phyloP scores from a whole-genome alignment of 2,329 filamentous ascomycete genomes.

The Hypomyces perniciosus region DNA sequence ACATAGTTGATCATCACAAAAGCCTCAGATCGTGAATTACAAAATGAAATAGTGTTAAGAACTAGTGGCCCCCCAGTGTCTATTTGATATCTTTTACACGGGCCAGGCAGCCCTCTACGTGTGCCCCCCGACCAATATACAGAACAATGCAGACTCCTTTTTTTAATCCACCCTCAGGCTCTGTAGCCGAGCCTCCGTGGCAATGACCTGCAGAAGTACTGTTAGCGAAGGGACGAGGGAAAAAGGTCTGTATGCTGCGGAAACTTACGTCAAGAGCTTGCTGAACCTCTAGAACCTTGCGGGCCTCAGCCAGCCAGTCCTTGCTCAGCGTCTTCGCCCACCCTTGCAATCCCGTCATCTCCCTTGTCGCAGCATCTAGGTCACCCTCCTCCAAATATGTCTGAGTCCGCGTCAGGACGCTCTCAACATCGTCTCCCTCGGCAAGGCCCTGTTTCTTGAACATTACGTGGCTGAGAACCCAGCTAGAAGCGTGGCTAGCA shows the following conservation, averaged over 20 bases:
- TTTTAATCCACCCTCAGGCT: constrained; percentile 74
- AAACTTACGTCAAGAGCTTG: constrained; percentile 87
- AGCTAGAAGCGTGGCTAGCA: constrained; percentile 86
- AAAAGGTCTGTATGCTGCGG: no score
- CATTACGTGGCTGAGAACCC: constrained; percentile 85
- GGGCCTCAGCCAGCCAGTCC: constrained; percentile 88
- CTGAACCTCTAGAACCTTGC: constrained; percentile 88
- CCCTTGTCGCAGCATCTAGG: constrained; percentile 81
- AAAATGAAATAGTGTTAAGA: not conserved
- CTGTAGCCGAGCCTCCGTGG: constrained; percentile 82
- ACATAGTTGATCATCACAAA: not conserved
- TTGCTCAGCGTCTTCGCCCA: constrained; percentile 94
- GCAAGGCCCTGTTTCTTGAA: constrained; percentile 91
- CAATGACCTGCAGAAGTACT: constrained; percentile 62
- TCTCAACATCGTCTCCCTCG: constrained; percentile 85
- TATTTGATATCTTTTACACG: constrained; percentile 34
- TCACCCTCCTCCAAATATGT: constrained; percentile 88
- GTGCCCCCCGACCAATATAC: constrained; percentile 28
- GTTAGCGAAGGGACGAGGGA: constrained; percentile 18
- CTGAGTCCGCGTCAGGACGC: constrained; percentile 83
- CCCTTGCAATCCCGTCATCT: constrained; percentile 88
- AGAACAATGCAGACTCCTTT: constrained; percentile 28
- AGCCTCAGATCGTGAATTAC: not conserved
- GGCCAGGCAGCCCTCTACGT: constrained; percentile 23
- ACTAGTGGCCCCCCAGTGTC: constrained; percentile 18